A percentile compares a stretch with the other conserved stretches of the same genome.
Conservation (phyloP, 345 rosid genomes). For the Nasturtium officinale region DNA sequence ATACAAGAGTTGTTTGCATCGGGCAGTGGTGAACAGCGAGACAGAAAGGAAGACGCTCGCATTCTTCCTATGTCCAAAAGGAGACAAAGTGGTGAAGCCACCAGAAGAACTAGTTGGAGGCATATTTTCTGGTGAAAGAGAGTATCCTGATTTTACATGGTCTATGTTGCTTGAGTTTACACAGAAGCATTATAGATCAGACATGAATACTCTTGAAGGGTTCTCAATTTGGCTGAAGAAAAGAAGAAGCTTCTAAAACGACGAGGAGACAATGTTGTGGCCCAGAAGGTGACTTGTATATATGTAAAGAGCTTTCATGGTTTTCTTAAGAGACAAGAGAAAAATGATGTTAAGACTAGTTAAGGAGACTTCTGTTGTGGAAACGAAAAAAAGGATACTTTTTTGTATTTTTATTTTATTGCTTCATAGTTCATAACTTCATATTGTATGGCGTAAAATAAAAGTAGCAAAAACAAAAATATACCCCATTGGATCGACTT, state of each 20-base stretch:
- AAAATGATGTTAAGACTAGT: constrained; percentile 20
- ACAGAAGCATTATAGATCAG: constrained; percentile 40
- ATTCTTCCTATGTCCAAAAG: constrained; percentile 61
- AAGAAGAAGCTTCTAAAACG: constrained; percentile 30
- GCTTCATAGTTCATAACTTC: too few relatives aligned
- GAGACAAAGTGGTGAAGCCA: constrained; percentile 66
- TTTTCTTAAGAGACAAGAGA: background rate
- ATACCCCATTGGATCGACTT: background rate
- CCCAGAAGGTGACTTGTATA: constrained; percentile 28
- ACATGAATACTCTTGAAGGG: constrained; percentile 38
- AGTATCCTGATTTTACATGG: constrained; percentile 85
- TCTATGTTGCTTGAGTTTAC: constrained; percentile 67
- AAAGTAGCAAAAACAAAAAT: constrained; percentile 20
- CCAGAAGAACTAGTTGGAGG: constrained; percentile 53
- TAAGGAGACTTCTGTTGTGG: constrained; percentile 5
- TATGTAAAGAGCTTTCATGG: constrained; percentile 21
- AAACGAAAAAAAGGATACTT: background rate
- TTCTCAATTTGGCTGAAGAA: constrained; percentile 43
- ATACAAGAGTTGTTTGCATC: constrained; percentile 67
- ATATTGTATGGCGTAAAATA: constrained; percentile 4
- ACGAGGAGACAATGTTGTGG: constrained; percentile 28
- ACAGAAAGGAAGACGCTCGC: constrained; percentile 60
- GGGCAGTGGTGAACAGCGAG: constrained; percentile 67
- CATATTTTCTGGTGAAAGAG: constrained; percentile 30
- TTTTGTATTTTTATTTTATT: background rate